Percentiles rank a stretch among this genome's conserved stretches.
phyloP scores from a whole-genome alignment of 768 basidiomycete species.

The Lactarius quietus region DNA sequence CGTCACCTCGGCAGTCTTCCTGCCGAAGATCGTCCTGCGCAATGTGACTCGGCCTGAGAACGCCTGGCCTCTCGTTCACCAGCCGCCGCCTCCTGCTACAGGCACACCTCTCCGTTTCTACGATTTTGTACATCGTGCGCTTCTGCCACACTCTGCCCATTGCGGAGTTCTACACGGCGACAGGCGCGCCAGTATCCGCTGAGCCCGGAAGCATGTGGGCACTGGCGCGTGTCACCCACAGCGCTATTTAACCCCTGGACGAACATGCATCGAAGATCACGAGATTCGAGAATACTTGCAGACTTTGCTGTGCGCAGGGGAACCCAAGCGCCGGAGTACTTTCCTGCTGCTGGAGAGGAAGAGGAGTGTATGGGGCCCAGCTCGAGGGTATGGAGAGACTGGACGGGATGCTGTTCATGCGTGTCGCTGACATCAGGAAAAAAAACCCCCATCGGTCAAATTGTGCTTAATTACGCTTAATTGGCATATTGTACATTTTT shows the following conservation, averaged over 20 bases:
- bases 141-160: constrained; percentile 46
- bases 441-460: too few relatives aligned
- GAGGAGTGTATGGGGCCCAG: too few relatives aligned
- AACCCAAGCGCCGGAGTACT: too few relatives aligned
- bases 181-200: constrained; percentile 16
- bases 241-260: constrained; percentile 51
- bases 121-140: constrained; percentile 54
- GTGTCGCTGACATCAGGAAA: too few relatives aligned
- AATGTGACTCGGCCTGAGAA: background rate
- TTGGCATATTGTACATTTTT: too few relatives aligned
- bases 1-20: constrained; percentile 61
- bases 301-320: constrained; percentile 36
- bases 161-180: constrained; percentile 42
- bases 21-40: constrained; percentile 47
- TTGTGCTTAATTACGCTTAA: too few relatives aligned
- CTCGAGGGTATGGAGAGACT: too few relatives aligned
- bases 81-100: constrained; percentile 54
- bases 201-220: constrained; percentile 38
- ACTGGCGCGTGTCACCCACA: constrained; percentile 53
- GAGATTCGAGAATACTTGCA: constrained; percentile 46
- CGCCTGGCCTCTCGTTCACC: constrained; percentile 30
- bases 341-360: too few relatives aligned
- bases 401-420: too few relatives aligned
- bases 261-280: constrained; percentile 52
- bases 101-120: constrained; percentile 48